A percentile compares a stretch with the other conserved stretches of the same genome.
These are phyloP conservation scores for Mycena sp. DNA, from an alignment of 1,284 basidiomycete species.

Conservation along the genomic window DNA sequence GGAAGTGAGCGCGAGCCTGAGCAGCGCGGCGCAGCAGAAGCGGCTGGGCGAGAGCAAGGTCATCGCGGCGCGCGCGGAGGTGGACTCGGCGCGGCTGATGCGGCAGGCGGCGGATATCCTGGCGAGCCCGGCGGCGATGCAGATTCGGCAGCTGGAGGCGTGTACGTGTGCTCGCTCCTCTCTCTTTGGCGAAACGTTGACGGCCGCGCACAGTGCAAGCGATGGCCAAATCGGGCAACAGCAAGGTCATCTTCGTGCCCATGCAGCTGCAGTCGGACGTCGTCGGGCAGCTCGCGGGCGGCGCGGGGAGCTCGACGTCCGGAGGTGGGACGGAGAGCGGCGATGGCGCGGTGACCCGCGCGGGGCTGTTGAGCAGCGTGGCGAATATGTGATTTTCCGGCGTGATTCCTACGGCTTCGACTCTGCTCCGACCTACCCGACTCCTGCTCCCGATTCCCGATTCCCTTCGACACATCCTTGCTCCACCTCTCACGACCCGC, in stretches of 20 bases:
- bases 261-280: conserved; percentile 88
- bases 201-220: conserved; percentile 55
- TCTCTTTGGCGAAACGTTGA: not conserved
- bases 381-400: conserved; percentile 29
- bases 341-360: conserved; percentile 19
- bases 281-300: conserved; percentile 52
- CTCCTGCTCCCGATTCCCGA: not conserved
- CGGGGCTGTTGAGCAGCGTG: conserved; percentile 27
- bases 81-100: conserved; percentile 95
- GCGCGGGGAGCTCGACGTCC: not conserved
- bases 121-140: conserved; percentile 94
- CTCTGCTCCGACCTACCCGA: not conserved
- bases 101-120: conserved; percentile 93
- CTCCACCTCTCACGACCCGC: too few species aligned
- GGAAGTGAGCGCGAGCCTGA: conserved; percentile 92
- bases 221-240: conserved; percentile 77
- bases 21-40: conserved; percentile 94
- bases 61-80: conserved; percentile 96
- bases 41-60: conserved; percentile 96
- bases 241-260: conserved; percentile 95
- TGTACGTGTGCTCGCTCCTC: conserved; percentile 61
- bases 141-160: conserved; percentile 95
- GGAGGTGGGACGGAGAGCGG: conserved; percentile 17
- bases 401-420: too few species aligned
- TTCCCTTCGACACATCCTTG: not conserved